phyloP scores from a whole-genome alignment of 208 protist species.

The Phytomonas francai region DNA sequence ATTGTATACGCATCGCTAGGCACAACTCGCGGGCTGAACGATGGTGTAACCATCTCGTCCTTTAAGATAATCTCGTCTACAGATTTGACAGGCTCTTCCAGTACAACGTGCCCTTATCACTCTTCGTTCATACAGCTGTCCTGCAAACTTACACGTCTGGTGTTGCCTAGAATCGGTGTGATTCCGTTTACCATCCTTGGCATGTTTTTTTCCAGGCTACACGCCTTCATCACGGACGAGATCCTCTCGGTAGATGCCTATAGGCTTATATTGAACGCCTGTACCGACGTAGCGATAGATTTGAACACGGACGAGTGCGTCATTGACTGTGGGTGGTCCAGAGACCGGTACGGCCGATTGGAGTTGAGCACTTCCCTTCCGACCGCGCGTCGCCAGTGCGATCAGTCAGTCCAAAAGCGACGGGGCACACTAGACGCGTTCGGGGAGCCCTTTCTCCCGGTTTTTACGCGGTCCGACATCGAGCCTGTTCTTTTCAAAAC shows the following conservation, averaged over 20 bases:
- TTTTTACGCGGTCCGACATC: not conserved
- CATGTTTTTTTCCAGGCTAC: slow-evolving; percentile 8
- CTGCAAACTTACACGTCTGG: slow-evolving; percentile 16
- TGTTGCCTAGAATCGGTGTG: slow-evolving; percentile 15
- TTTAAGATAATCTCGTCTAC: slow-evolving; percentile 16
- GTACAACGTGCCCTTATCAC: slow-evolving; percentile 23
- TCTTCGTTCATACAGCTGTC: slow-evolving; percentile 40
- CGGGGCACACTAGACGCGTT: too few species aligned
- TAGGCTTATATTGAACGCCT: slow-evolving; percentile 47
- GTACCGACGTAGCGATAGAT: slow-evolving; percentile 38
- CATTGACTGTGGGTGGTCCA: slow-evolving; percentile 14
- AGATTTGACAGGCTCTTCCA: slow-evolving; percentile 11
- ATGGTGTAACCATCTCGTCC: not conserved
- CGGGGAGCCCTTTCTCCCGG: not conserved
- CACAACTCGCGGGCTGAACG: not conserved
- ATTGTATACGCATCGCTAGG: not conserved
- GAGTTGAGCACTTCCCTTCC: too few species aligned
- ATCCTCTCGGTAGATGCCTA: slow-evolving; percentile 31
- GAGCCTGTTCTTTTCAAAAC: too few species aligned
- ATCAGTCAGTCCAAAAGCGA: too few species aligned
- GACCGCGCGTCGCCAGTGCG: too few species aligned
- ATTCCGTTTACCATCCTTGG: slow-evolving; percentile 14
- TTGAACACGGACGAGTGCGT: slow-evolving; percentile 25
- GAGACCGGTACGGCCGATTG: too few species aligned
- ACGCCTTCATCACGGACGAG: slow-evolving; percentile 26